Conservation (phyloP, 192 early-diverging fungal genomes). For the Mortierella hygrophila region DNA sequence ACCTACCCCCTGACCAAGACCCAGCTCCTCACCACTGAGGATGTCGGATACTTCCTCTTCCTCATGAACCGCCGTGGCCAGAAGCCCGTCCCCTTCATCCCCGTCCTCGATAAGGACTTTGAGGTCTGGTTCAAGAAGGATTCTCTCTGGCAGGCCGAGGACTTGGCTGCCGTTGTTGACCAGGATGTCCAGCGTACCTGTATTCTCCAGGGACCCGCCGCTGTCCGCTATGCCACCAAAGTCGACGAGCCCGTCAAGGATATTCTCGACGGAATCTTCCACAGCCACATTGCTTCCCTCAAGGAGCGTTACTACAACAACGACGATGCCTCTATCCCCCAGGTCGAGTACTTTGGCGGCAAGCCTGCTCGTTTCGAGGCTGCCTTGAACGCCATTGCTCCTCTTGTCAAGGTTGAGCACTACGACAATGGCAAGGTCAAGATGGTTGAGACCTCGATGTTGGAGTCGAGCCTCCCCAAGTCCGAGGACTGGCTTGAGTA, state of each 20-base stretch:
- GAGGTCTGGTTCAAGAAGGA: slow-evolving; percentile 93
- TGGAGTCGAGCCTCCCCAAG: slow-evolving; percentile 66
- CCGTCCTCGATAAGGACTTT: slow-evolving; percentile 89
- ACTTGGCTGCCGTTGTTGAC: slow-evolving; percentile 85
- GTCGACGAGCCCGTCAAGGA: slow-evolving; percentile 91
- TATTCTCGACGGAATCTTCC: slow-evolving; percentile 88
- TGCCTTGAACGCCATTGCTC: slow-evolving; percentile 35
- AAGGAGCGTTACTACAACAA: slow-evolving; percentile 79
- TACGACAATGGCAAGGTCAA: slow-evolving; percentile 62
- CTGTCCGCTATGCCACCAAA: slow-evolving; percentile 77
- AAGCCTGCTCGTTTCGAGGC: slow-evolving; percentile 44
- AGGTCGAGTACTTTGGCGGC: slow-evolving; percentile 84
- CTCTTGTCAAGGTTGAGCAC: slow-evolving; percentile 59
- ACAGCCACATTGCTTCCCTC: slow-evolving; percentile 80
- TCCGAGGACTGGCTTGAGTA: slow-evolving; percentile 75
- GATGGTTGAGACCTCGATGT: slow-evolving; percentile 66
- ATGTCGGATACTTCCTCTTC: slow-evolving; percentile 86
- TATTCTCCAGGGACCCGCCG: slow-evolving; percentile 92
- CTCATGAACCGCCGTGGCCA: slow-evolving; percentile 80
- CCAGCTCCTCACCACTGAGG: slow-evolving; percentile 87
- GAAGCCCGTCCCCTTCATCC: slow-evolving; percentile 93
- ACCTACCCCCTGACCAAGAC: slow-evolving; percentile 74
- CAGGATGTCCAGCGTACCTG: slow-evolving; percentile 86
- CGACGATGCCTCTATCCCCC: slow-evolving; percentile 73
- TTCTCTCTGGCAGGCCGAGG: slow-evolving; percentile 90